Evolutionary conservation across 2,329 filamentous ascomycete genomes (phyloP), one percentile per base, ranked within the genome.

Genomic region (Calycina marina): DNA sequence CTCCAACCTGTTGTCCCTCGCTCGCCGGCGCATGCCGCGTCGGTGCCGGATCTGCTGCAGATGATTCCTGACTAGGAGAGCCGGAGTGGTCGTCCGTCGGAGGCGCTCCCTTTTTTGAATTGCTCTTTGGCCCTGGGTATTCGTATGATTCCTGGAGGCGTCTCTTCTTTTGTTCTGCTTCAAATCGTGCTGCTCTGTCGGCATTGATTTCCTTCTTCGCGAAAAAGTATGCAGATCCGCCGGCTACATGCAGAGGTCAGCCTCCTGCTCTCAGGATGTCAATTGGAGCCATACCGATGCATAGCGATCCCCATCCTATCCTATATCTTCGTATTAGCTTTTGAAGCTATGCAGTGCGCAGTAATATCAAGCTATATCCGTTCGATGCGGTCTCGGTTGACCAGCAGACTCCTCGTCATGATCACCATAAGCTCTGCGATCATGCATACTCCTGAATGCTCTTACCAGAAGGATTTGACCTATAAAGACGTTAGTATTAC

Each of bases 131-230:
- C 22, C 27, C 28, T 45, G 30, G 25, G 25, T 67, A 56, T 48
- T 75, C 69, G 38, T 74, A 56, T n/a, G 63, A 62, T 15, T 67
- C 58, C 25, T 65, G 60, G 46, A 64, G 59, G 36, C 67, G 68
- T 60, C 68, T 77, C 14, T 42, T 36, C 60, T 78, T 76, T 46
- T 72, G 60, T 34, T 69, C 66, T 37, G 65, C 68, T 39, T 79
- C 74, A 43, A 79, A 71, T 49, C 82, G 73, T 39, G 72, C 63
- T 39, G 71, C 67, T 42, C 88, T 81, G 58, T 94, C 85, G 46
- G 81, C 81, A 54, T 94, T 93, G 68, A 98, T 93, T 56, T 77
- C 77, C 52, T 73, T 70, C 67, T 98, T 98, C 42, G 90, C 90
- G 55, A 94, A 93, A 63, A 82, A 85, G 66, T 96, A 98, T 50